Evolutionary conservation across 1,284 basidiomycete genomes (phyloP), one percentile per base, ranked within the genome.

Genomic region (Ustilago bromivora): DNA sequence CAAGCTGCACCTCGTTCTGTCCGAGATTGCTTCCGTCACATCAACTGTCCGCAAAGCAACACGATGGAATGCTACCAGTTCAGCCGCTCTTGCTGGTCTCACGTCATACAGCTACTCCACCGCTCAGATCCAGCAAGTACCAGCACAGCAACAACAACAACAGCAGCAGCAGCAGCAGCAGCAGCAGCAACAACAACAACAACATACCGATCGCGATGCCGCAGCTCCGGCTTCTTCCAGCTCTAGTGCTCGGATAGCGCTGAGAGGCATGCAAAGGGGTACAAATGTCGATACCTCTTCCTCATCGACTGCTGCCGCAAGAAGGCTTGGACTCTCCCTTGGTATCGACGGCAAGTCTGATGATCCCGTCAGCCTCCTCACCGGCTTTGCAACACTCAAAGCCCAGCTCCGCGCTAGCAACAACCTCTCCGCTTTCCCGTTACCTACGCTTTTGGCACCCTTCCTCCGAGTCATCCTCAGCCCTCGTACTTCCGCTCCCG

Each of bases 391-490:
- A 67, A 92, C 93, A 69, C 89, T 99, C 63, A 92, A 93, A 84
- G 89, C 94, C 66, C 88, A 89, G 55, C 88, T 98, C 12, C 76
- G 80, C 36, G 13, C 66, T 19, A 68, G 61, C 38, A 36, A 32
- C 31, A 49, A 72, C 56, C 61, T 83, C 31, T 53, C 75, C 17
- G 54, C 54, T 36, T 76, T 86, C 46, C 83, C 83, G 15, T 76
- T 80, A 15, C 74, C 79, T 1, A 41, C 74, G 4, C 68, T 84
- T 28, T 49, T 85, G 32, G 63, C 76, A 10, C 82, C 83, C 34
- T 99, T 99, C 88, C 92, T 98, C 75, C 91, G 94, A 12, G 92
- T 99, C 38, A 92, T 99, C 61, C 92, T 95, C 28, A 98, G 96
- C 9, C 92, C 94, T 35, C 88, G 96, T 36, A 97, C 95, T 0